Percentiles rank a stretch among this genome's conserved stretches.
Conservation (phyloP, 495 filamentous ascomycete genomes). For the Staphylotrichum tortipilum region DNA sequence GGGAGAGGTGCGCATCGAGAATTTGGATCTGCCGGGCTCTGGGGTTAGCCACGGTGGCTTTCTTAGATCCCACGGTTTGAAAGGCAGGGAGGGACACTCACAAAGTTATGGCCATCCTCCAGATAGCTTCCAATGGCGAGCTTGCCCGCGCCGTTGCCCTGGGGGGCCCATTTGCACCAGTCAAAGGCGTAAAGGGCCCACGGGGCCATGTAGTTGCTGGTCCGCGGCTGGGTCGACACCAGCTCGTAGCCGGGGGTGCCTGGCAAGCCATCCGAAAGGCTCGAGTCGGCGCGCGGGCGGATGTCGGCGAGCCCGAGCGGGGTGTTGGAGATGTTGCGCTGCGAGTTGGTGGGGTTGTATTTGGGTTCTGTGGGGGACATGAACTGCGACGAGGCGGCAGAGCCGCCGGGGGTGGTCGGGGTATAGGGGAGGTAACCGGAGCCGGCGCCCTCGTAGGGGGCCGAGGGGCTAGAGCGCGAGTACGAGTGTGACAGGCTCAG, state of each 20-base stretch:
- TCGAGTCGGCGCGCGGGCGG: constrained; percentile 66
- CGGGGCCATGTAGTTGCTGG: constrained; percentile 83
- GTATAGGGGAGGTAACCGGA: constrained; percentile 57
- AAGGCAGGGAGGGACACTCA: too few relatives aligned
- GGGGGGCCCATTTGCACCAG: constrained; percentile 98
- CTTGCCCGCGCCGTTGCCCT: constrained; percentile 72
- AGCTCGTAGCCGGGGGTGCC: constrained; percentile 47
- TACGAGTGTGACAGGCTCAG: constrained; percentile 56
- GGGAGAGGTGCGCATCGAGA: constrained; percentile 69
- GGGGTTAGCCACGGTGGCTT: neutral
- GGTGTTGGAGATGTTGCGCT: constrained; percentile 69
- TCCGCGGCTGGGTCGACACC: constrained; percentile 41
- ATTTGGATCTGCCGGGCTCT: constrained; percentile 81
- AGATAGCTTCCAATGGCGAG: constrained; percentile 92
- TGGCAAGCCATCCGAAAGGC: constrained; percentile 55
- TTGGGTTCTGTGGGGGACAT: constrained; percentile 57
- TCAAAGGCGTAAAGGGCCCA: constrained; percentile 96
- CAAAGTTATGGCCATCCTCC: constrained; percentile 96
- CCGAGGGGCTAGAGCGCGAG: constrained; percentile 77
- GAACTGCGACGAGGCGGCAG: constrained; percentile 48
- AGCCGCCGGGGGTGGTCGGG: constrained; percentile 52
- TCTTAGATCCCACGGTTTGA: too few relatives aligned
- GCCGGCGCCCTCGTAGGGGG: constrained; percentile 47
- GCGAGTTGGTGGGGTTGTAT: constrained; percentile 59
- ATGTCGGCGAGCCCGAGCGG: constrained; percentile 89